A percentile compares a stretch with the other conserved stretches of the same genome.
Evolutionary conservation across 768 basidiomycete genomes (phyloP).

Genomic region (Lactarius akahatsu): DNA sequence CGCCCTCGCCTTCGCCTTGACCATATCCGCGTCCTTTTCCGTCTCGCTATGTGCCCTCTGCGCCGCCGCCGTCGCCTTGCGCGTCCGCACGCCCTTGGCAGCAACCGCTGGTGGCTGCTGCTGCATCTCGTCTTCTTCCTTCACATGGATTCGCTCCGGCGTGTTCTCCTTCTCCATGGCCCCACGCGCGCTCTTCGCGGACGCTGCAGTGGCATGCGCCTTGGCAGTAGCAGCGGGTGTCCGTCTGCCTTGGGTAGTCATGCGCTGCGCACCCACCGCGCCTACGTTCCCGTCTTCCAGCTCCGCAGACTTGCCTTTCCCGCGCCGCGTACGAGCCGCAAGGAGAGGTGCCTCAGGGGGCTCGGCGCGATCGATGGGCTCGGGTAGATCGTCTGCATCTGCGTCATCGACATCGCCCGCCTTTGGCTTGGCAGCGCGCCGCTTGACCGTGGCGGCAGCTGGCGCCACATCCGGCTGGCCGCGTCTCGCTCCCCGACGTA

Average conservation of each 20-base stretch:
- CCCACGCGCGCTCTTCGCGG: slow-evolving; percentile 3
- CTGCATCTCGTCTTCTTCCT: slow-evolving; percentile 27
- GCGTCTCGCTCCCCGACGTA: slow-evolving; percentile 22
- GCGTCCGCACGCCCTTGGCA: slow-evolving; percentile 15
- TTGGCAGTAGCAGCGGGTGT: slow-evolving; percentile 25
- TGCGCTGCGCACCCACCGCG: slow-evolving; percentile 12
- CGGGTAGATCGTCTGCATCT: slow-evolving; percentile 12
- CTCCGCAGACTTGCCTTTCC: slow-evolving; percentile 15
- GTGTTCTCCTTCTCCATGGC: slow-evolving; percentile 38
- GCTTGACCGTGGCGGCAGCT: slow-evolving; percentile 21
- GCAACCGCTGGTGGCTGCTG: slow-evolving; percentile 6
- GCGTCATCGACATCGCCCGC: slow-evolving; percentile 24
- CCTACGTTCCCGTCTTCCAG: slow-evolving; percentile 14
- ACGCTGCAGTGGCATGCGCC: slow-evolving; percentile 16
- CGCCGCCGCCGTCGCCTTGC: slow-evolving; percentile 12
- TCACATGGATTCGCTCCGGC: slow-evolving; percentile 30
- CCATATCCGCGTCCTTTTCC: slow-evolving; percentile 26
- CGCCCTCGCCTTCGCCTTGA: slow-evolving; percentile 30
- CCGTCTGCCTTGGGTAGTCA: slow-evolving; percentile 28
- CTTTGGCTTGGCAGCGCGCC: slow-evolving; percentile 30
- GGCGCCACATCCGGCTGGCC: slow-evolving; percentile 22
- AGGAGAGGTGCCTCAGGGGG: slow-evolving; percentile 17
- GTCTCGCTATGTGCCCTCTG: slow-evolving; percentile 27
- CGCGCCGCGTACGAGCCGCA: slow-evolving; percentile 15
- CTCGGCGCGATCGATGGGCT: slow-evolving; percentile 18